Percentiles rank a stretch among this genome's conserved stretches.
phyloP scores from a whole-genome alignment of 176 grass and related monocot genomes.

The Tuctoria greenei region DNA sequence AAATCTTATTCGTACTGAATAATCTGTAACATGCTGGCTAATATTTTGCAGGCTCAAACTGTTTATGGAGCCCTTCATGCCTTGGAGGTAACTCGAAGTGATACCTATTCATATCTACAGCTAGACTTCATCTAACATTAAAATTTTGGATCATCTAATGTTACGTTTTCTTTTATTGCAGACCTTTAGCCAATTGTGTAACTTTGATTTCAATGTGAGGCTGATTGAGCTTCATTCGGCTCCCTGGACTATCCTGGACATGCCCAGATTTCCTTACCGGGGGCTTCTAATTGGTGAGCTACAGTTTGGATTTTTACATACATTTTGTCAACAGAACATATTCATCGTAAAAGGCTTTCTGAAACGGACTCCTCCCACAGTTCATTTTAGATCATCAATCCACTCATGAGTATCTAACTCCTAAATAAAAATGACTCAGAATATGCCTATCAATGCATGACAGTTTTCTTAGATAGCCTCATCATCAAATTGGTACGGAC shows the following conservation, averaged over 20 bases:
- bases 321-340: background rate
- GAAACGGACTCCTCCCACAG: background rate
- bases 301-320: background rate
- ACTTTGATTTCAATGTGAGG: slow-evolving; percentile 69
- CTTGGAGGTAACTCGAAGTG: slow-evolving; percentile 62
- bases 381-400: background rate
- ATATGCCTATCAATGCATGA: background rate
- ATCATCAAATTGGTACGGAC: background rate
- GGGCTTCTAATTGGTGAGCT: slow-evolving; percentile 89
- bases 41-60: slow-evolving; percentile 80
- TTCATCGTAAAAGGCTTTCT: slow-evolving; percentile 13
- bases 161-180: slow-evolving; percentile 35
- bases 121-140: background rate
- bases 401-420: background rate
- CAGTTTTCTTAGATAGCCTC: background rate
- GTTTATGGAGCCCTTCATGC: slow-evolving; percentile 85
- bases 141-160: slow-evolving; percentile 12
- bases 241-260: slow-evolving; percentile 83
- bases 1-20: background rate
- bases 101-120: background rate
- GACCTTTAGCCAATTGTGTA: slow-evolving; percentile 94
- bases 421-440: background rate
- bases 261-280: slow-evolving; percentile 79
- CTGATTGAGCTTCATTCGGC: slow-evolving; percentile 61
- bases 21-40: background rate